Evolutionary conservation across 2,329 filamentous ascomycete species (phyloP).

Genomic region (Aspergillus persii): DNA sequence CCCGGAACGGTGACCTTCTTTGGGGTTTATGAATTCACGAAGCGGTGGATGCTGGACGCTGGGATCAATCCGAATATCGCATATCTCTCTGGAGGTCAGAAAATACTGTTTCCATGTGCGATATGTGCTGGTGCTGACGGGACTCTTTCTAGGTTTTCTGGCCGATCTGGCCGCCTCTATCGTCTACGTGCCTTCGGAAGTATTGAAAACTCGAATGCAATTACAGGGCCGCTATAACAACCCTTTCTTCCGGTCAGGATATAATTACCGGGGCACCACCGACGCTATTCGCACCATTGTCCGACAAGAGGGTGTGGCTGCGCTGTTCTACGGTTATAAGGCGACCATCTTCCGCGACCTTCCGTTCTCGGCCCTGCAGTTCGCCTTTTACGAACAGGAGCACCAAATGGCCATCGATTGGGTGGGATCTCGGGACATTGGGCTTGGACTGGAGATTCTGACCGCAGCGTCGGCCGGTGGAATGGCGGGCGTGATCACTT

Average conservation of each 20-base stretch:
- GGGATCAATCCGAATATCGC: slow-evolving; percentile 79
- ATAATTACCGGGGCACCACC: slow-evolving; percentile 85
- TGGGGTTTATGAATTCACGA: slow-evolving; percentile 93
- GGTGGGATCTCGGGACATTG: slow-evolving; percentile 79
- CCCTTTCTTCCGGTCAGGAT: slow-evolving; percentile 86
- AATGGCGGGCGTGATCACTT: slow-evolving; percentile 89
- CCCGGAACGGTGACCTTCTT: slow-evolving; percentile 94
- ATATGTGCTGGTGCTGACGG: slow-evolving; percentile 4
- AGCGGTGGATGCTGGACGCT: slow-evolving; percentile 79
- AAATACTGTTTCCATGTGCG: slow-evolving; percentile 15
- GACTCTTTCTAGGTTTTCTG: slow-evolving; percentile 65
- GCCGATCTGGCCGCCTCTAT: slow-evolving; percentile 90
- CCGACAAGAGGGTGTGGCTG: slow-evolving; percentile 74
- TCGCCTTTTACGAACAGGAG: slow-evolving; percentile 97
- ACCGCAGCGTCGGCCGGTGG: slow-evolving; percentile 89
- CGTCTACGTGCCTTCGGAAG: slow-evolving; percentile 94
- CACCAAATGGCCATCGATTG: slow-evolving; percentile 76
- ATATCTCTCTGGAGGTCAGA: slow-evolving; percentile 77
- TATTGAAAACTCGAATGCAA: slow-evolving; percentile 94
- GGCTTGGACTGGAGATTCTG: slow-evolving; percentile 76
- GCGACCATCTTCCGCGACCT: slow-evolving; percentile 92
- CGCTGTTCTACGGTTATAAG: slow-evolving; percentile 95
- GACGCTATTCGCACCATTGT: slow-evolving; percentile 86
- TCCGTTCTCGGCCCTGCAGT: slow-evolving; percentile 93
- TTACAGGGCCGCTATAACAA: slow-evolving; percentile 95